Evolutionary conservation across 1,284 basidiomycete genomes (phyloP).

Genomic region (Leccinum brunneo-olivaceum): DNA sequence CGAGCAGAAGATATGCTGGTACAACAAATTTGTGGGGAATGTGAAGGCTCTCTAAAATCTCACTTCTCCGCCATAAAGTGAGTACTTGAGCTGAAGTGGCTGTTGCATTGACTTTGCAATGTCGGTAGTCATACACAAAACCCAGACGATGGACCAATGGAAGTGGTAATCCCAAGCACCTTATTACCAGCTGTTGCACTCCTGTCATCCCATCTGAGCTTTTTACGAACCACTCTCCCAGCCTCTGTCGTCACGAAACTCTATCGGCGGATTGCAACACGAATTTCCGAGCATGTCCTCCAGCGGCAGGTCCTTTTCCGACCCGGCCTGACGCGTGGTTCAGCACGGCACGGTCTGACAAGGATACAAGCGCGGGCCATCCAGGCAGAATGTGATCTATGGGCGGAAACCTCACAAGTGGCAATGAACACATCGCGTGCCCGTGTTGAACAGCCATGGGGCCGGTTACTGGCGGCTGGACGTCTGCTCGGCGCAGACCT

Average conservation of each 20-base stretch:
- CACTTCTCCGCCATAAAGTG: conserved; percentile 53
- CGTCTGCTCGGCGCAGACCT: conserved; percentile 53
- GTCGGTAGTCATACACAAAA: conserved; percentile 18
- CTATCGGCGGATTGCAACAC: conserved; percentile 65
- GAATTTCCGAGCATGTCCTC: conserved; percentile 67
- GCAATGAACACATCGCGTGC: conserved; percentile 39
- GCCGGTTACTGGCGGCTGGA: conserved; percentile 59
- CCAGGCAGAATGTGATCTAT: conserved; percentile 66
- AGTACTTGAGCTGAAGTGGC: conserved; percentile 12
- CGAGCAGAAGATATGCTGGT: conserved; percentile 85
- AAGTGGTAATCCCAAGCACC: conserved; percentile 55
- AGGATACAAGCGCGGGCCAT: conserved; percentile 48
- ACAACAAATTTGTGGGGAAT: conserved; percentile 72
- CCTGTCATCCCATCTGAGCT: conserved; percentile 65
- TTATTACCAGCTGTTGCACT: conserved; percentile 67
- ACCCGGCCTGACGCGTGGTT: conserved; percentile 49
- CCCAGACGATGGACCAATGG: conserved; percentile 29
- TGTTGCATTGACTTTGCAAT: conserved; percentile 4
- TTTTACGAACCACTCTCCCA: conserved; percentile 58
- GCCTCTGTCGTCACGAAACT: conserved; percentile 46
- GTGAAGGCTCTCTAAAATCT: conserved; percentile 65
- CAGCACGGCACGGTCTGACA: conserved; percentile 22
- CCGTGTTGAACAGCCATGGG: conserved; percentile 68
- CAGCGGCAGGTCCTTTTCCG: conserved; percentile 79
- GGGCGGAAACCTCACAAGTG: conserved; percentile 67